These are phyloP conservation scores for Triticum aestivum DNA, from an alignment of 176 grass and related monocot genomes.

Conservation along the genomic window IWGSC_CS_RefSeq_v2.1 NC_057796.1:46205281-46205780, in stretches of 20 bases:
- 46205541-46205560: slow-evolving; percentile 84
- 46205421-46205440: slow-evolving; percentile 69
- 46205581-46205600: too few species aligned
- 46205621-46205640: too few species aligned
- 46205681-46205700: too few species aligned
- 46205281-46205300: slow-evolving; percentile 36
- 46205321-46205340: slow-evolving; percentile 70
- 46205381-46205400: slow-evolving; percentile 58
- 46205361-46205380: slow-evolving; percentile 69
- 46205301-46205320: slow-evolving; percentile 60
- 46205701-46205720: too few species aligned
- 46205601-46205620: too few species aligned
- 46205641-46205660: too few species aligned
- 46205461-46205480: slow-evolving; percentile 73
- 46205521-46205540: slow-evolving; percentile 62
- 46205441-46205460: slow-evolving; percentile 70
- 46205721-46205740: too few species aligned
- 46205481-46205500: slow-evolving; percentile 56
- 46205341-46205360: slow-evolving; percentile 82
- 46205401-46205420: slow-evolving; percentile 32
- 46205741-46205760: too few species aligned
- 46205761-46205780: too few species aligned
- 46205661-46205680: too few species aligned
- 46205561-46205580: slow-evolving; percentile 43
- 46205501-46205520: slow-evolving; percentile 69